Percentiles rank a stretch among this genome's conserved stretches.
These are phyloP conservation scores for Neopestalotiopsis rosae DNA, from an alignment of 2,329 filamentous ascomycete genomes.

Conservation along the genomic window DNA sequence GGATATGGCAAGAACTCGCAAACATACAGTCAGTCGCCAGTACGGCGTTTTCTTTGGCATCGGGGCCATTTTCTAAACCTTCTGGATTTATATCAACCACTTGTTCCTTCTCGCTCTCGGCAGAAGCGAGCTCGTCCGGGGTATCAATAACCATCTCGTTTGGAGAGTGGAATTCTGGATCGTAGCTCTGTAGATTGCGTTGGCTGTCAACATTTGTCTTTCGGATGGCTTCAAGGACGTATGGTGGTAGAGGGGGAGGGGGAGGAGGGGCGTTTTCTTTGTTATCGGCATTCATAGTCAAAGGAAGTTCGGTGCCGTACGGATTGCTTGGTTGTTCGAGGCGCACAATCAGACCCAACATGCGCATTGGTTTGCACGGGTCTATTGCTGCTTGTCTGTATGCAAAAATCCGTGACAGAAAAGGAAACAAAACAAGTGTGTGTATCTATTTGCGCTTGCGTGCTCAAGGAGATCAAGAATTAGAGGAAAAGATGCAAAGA, in stretches of 20 bases:
- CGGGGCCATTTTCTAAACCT: conserved; percentile 52
- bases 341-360: background rate
- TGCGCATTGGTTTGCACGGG: too few species aligned
- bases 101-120: conserved; percentile 55
- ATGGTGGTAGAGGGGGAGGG: background rate
- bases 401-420: background rate
- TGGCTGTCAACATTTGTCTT: too few species aligned
- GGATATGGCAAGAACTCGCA: background rate
- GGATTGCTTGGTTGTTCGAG: background rate
- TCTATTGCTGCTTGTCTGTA: too few species aligned
- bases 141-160: conserved; percentile 63
- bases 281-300: background rate
- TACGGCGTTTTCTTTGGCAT: conserved; percentile 53
- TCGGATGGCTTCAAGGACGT: too few species aligned
- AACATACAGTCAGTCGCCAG: conserved; percentile 60
- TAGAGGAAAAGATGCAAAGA: background rate
- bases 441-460: background rate
- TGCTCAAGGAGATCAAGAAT: background rate
- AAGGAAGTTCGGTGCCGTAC: background rate
- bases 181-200: conserved; percentile 50
- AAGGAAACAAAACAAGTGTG: background rate
- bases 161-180: conserved; percentile 56
- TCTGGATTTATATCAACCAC: conserved; percentile 62
- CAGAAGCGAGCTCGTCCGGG: conserved; percentile 58
- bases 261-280: background rate